Base-by-base conservation (phyloP, 1,284 basidiomycete species). In the Apiotrichum sp. region DNA sequence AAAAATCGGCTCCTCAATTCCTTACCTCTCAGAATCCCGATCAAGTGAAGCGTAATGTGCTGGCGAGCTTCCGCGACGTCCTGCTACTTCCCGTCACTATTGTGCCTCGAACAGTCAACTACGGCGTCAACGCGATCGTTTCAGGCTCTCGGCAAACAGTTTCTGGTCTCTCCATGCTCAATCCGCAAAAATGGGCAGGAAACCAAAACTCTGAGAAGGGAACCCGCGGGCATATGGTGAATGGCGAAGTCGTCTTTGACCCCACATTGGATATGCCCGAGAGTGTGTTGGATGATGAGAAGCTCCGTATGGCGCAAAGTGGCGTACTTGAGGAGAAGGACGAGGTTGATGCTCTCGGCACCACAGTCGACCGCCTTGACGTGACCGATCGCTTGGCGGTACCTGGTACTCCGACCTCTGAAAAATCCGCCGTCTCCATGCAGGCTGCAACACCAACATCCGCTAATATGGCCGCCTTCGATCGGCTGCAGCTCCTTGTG, bases 11-110 rank as follows among this genome's bases (percentile, higher is more conserved):
- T 11, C 80, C 75, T 45, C 78, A 79, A 34, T 96, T 97, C 74
- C 80, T 96, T 3, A 80, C 82, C 4, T 87, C 92, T 0, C 83
- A 86, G 49, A 96, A 97, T 66, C 92, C 93, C 0, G 91, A 92
- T 0, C 85, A 87, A 60, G 85, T 95, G 56, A 98, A 98, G 71
- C 84, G 90, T 22, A 96, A 88, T 62, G 89, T 98, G 10, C 81
- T 98, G 1, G 86, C 89, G 0, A 89, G 89, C 0, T 98, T 98
- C 76, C 89, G 89, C 9, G 86, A 89, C 58, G 84, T 92, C 0
- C 83, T 98, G 0, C 78, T 98, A 0, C 79, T 97, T 0, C 95
- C 95, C 0, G 95, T 98, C 16, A 96, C 92, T 1, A 96, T 98
- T 64, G 93, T 98, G 1, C 95, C 95, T 0, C 84, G 89, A 8